These are phyloP conservation scores for Amylostereum areolatum DNA, from an alignment of 1,284 basidiomycete genomes.

Conservation along the genomic window DNA sequence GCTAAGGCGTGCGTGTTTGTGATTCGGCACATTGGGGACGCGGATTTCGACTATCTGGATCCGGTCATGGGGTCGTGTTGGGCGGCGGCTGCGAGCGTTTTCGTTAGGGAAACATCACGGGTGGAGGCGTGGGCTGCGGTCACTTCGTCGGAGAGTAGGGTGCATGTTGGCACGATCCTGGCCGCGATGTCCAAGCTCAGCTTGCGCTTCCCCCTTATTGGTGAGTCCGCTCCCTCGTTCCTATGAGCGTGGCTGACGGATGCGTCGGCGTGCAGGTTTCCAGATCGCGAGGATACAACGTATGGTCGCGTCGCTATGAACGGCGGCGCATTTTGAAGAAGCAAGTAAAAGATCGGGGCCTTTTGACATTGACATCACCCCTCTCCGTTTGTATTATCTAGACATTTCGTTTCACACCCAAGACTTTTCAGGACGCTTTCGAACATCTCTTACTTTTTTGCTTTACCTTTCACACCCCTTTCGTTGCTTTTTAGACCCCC, in stretches of 20 bases:
- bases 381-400: too few relatives aligned
- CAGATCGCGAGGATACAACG: neutral
- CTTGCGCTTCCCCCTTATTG: conserved; percentile 52
- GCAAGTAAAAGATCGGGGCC: too few relatives aligned
- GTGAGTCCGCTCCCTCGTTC: conserved; percentile 26
- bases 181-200: conserved; percentile 59
- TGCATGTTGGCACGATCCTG: conserved; percentile 53
- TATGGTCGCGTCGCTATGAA: neutral
- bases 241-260: neutral
- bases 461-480: neutral
- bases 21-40: conserved; percentile 53
- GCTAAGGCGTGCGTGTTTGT: conserved; percentile 52
- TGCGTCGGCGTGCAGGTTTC: neutral
- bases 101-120: conserved; percentile 56
- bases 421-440: too few relatives aligned
- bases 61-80: conserved; percentile 71
- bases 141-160: conserved; percentile 48
- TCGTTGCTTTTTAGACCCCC: conserved; percentile 6
- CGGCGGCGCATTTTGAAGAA: too few relatives aligned
- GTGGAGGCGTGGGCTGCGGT: conserved; percentile 56
- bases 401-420: too few relatives aligned
- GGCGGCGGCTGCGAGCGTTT: conserved; percentile 58
- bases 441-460: too few relatives aligned
- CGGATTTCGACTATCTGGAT: conserved; percentile 64
- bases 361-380: too few relatives aligned